Evolutionary conservation across 805 yeast species (phyloP), one percentile per base, ranked within the genome.

Genomic region (Wickerhamiella domercqiae): DNA sequence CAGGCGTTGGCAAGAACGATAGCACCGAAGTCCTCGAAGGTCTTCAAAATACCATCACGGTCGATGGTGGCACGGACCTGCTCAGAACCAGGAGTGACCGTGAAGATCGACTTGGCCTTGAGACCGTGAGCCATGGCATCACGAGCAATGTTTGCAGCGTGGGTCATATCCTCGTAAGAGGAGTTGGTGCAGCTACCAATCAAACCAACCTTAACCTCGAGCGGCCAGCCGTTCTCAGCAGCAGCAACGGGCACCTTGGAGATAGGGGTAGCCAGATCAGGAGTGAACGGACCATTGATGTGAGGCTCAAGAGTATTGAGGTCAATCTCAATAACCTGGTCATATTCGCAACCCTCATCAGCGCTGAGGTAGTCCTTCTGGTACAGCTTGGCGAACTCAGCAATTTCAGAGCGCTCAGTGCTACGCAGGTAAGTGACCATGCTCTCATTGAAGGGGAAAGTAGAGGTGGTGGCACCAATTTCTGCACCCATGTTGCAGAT

Each of bases 401-500:
- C 86, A 54, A 87, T 81, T 53, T 79, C 72, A 39, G 72, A 70
- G 68, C 97, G 80, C 51, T 74, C 75, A 42, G 97, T 87, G 40
- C 93, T 90, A 45, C 71, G 62, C 60, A 87, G 72, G 68, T 86
- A 87, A 48, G 78, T 79, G 59, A 66, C 73, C 81, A 81, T 86
- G 47, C 87, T 78, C 56, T 75, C 72, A 70, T 82, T 84, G 81
- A 71, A 84, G 60, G 97, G 97, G 93, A 86, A 86, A 44, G 81
- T 82, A 34, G 96, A 86, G 40, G 97, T 86, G 46, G 97, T 86
- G 44, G 96, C 96, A 67, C 97, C 97, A 51, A 86, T 84, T 67
- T 86, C 97, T 50, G 97, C 97, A 70, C 97, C 97, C 97, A 86
- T 86, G 65, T 86, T 86, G 73, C 97, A 86, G 66, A 86, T 86